A percentile compares a stretch with the other conserved stretches of the same genome.
Evolutionary conservation across 768 basidiomycete genomes (phyloP).

Genomic region (Tylopilus sp.): DNA sequence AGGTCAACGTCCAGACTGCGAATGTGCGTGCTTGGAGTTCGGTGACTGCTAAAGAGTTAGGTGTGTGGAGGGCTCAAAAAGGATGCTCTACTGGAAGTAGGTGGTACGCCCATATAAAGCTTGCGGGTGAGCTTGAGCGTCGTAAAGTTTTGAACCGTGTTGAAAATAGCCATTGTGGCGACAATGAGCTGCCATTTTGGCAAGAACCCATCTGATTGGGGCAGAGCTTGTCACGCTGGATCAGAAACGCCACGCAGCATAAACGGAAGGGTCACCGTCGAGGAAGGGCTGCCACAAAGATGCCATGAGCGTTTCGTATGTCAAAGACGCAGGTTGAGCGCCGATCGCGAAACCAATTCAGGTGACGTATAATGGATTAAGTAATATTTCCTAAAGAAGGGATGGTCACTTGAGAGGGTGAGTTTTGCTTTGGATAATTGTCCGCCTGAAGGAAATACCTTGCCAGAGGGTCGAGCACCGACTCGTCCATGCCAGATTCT

Average conservation of each 20-base stretch:
- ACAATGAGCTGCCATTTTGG: conserved; percentile 89
- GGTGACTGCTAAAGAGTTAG: conserved; percentile 55
- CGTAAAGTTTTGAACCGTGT: conserved; percentile 77
- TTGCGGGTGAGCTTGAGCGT: conserved; percentile 74
- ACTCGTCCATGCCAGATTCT: conserved; percentile 32
- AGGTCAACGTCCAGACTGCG: conserved; percentile 85
- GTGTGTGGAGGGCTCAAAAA: background rate
- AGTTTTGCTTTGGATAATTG: conserved; percentile 21
- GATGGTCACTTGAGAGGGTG: conserved; percentile 4
- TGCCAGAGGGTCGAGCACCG: conserved; percentile 24
- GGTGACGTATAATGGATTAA: conserved; percentile 17
- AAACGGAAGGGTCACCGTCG: conserved; percentile 15
- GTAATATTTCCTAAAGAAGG: conserved; percentile 26
- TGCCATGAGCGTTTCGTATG: conserved; percentile 5
- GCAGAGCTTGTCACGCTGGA: conserved; percentile 46
- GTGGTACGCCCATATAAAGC: conserved; percentile 57
- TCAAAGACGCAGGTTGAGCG: background rate
- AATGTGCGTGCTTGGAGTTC: conserved; percentile 85
- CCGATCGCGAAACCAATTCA: conserved; percentile 16
- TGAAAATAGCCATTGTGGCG: conserved; percentile 76
- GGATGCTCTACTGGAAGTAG: conserved; percentile 34
- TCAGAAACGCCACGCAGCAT: background rate
- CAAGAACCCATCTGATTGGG: conserved; percentile 64
- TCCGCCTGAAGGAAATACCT: conserved; percentile 6
- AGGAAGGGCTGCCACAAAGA: conserved; percentile 15